These are phyloP conservation scores for Ramaria sp. DNA, from an alignment of 768 basidiomycete genomes.

Conservation along the genomic window DNA sequence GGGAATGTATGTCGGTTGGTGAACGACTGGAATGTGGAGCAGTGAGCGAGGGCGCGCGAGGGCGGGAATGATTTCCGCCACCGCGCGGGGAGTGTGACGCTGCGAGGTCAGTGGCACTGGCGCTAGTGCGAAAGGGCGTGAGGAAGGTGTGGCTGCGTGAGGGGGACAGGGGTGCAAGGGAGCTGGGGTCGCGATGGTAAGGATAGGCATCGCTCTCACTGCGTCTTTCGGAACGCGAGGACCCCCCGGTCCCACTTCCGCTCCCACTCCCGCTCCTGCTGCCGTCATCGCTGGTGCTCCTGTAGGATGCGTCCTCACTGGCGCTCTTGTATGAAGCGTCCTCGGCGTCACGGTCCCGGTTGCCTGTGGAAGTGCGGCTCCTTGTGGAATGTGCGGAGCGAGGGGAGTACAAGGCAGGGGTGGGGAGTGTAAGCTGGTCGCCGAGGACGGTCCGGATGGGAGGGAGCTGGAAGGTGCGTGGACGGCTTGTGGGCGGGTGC, in stretches of 20 bases:
- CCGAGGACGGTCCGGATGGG: conserved; percentile 7
- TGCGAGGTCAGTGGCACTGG: too few species aligned
- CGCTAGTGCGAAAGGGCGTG: too few species aligned
- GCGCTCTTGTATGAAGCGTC: not conserved
- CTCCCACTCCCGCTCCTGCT: not conserved
- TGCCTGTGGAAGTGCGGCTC: not conserved
- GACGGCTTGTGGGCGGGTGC: too few species aligned
- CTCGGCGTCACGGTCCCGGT: too few species aligned
- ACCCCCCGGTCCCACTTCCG: not conserved
- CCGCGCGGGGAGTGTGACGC: too few species aligned
- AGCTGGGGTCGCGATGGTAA: not conserved
- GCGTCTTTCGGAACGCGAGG: not conserved
- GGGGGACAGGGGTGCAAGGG: too few species aligned
- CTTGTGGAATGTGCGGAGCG: not conserved
- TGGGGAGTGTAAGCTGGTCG: not conserved
- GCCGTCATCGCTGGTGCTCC: not conserved
- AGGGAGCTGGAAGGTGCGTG: not conserved
- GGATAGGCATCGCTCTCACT: not conserved
- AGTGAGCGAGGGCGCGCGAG: too few species aligned
- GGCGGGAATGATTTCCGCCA: too few species aligned
- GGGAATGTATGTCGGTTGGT: too few species aligned
- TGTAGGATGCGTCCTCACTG: not conserved
- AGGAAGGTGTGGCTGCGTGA: too few species aligned
- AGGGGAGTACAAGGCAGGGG: not conserved
- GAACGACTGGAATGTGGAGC: too few species aligned